Percentiles rank a stretch among this genome's conserved stretches.
Evolutionary conservation across 139 green algal genomes (phyloP).

Genomic region (Picochlorum sp.): DNA sequence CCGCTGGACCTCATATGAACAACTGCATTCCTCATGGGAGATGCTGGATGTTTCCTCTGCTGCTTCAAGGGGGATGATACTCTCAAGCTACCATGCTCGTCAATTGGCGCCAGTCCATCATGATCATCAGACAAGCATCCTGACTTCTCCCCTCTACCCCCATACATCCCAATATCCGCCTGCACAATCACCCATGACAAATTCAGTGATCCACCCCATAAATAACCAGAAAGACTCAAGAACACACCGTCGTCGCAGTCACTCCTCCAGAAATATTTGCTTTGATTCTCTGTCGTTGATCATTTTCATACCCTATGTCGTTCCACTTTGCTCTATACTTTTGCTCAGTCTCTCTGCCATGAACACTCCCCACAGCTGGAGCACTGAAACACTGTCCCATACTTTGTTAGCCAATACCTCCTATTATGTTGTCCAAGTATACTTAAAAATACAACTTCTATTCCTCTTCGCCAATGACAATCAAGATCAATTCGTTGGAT

Average conservation of each 20-base stretch:
- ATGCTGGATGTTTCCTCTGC: conserved; percentile 5
- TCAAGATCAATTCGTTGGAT: no score
- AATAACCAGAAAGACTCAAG: no score
- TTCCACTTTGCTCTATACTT: conserved; percentile 5
- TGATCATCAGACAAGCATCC: background rate
- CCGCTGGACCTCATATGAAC: background rate
- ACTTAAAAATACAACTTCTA: no score
- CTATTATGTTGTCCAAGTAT: no score
- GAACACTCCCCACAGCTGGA: background rate
- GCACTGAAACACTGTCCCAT: conserved; percentile 24
- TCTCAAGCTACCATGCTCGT: conserved; percentile 17
- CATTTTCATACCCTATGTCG: background rate
- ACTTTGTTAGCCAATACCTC: no score
- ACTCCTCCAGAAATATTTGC: background rate
- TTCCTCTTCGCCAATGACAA: no score
- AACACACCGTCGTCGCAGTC: no score
- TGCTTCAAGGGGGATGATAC: conserved; percentile 1
- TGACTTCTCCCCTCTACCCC: background rate
- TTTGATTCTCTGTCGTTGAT: background rate
- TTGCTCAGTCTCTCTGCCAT: conserved; percentile 3
- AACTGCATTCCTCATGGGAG: background rate
- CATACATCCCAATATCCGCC: background rate
- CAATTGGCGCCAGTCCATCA: conserved; percentile 20
- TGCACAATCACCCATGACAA: background rate
- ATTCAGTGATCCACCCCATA: background rate